Evolutionary conservation across 192 early-diverging fungal genomes (phyloP), one percentile per base, ranked within the genome.

Genomic region (Coemansia sp.): DNA sequence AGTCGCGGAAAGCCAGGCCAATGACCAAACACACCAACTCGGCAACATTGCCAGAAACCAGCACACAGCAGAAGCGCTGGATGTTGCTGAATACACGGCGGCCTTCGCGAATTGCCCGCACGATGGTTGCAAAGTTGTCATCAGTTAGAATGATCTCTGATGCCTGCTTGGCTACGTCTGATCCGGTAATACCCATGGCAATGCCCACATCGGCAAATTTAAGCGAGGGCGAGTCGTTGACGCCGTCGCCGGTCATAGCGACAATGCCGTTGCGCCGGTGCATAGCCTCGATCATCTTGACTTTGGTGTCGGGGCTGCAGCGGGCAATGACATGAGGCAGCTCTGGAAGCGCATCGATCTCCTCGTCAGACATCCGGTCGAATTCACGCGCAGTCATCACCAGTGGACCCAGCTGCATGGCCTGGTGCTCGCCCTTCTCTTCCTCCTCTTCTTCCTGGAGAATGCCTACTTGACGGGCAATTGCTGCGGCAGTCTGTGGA

Each of bases 281-380:
- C 51, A 98, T 80, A 12, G 93, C 91, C 62, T 88, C 84, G 52
- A 98, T 93, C 79, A 98, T 95, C 69, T 98, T 96, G 57, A 95
- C 85, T 76, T 98, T 98, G 70, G 93, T 95, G 60, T 98, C 94
- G 14, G 95, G 95, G 55, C 81, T 83, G 77, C 92, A 92, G 47
- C 94, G 86, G 1, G 94, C 93, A 83, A 97, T 91, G 15, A 97
- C 93, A 10, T 86, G 79, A 31, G 94, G 93, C 31, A 94, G 86
- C 21, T 91, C 85, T 0, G 66, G 69, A 26, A 94, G 71, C n/a
- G 76, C 76, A 15, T 91, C 89, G 34, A 98, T 81, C 14, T 89
- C 74, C 10, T 90, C 87, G 42, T 94, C 92, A 0, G 89, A 82
- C 54, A 96, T 58, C 34, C 86, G 54, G 69, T 98, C 95, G 44